Conservation (phyloP, 345 rosid genomes). For the Brassica carinata region DNA sequence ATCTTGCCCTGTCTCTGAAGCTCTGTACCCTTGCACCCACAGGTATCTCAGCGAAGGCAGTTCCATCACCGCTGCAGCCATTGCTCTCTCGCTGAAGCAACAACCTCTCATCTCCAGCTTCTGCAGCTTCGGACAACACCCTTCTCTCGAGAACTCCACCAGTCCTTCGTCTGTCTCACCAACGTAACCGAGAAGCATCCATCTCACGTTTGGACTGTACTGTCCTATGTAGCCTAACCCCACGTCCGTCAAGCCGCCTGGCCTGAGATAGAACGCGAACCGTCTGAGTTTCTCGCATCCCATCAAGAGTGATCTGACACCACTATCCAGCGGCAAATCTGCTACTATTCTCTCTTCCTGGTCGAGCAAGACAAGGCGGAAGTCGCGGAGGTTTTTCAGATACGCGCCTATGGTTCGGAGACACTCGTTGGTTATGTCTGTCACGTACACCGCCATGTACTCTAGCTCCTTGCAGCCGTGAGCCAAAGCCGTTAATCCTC, state of each 20-base stretch:
- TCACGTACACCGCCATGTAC: conserved; percentile 83
- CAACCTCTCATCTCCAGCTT: conserved; percentile 96
- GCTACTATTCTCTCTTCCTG: conserved; percentile 60
- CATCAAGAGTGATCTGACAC: conserved; percentile 78
- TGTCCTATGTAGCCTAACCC: conserved; percentile 78
- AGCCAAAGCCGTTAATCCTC: conserved; percentile 84
- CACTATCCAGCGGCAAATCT: conserved; percentile 87
- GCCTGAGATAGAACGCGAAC: conserved; percentile 81
- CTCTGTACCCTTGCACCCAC: conserved; percentile 95
- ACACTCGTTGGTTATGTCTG: conserved; percentile 79
- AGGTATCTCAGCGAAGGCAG: conserved; percentile 79
- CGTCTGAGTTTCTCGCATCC: conserved; percentile 83
- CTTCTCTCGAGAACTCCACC: conserved; percentile 63
- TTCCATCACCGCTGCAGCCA: conserved; percentile 64
- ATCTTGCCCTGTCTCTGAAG: conserved; percentile 53
- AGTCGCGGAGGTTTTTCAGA: conserved; percentile 76
- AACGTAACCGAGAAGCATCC: conserved; percentile 49
- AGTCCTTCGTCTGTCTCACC: conserved; percentile 84
- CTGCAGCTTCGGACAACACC: conserved; percentile 76
- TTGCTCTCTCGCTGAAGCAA: conserved; percentile 76
- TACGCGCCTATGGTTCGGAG: conserved; percentile 63
- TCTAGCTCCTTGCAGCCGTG: conserved; percentile 81
- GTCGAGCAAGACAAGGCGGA: conserved; percentile 88
- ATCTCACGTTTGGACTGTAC: conserved; percentile 76
- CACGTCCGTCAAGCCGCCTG: conserved; percentile 78